Percentiles rank a stretch among this genome's conserved stretches.
These are phyloP conservation scores for Clarkia xantiana DNA, from an alignment of 345 rosid species.

Conservation along the genomic window DNA sequence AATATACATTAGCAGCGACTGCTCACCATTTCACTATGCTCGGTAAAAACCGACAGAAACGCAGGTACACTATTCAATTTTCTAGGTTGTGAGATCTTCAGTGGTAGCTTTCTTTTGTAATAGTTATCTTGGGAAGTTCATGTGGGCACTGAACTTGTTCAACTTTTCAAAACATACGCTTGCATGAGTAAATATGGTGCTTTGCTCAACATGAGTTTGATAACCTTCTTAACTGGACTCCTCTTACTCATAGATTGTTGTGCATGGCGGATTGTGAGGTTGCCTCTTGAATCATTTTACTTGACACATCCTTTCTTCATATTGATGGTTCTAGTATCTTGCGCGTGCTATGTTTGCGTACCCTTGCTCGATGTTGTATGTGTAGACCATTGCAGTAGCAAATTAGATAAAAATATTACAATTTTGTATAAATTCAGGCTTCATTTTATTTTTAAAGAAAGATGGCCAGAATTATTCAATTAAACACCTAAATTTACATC, in stretches of 20 bases:
- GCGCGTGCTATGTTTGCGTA: conserved; percentile 57
- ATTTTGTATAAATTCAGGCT: too few species aligned
- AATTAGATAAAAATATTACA: too few species aligned
- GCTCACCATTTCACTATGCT: conserved; percentile 52
- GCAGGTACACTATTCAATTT: conserved; percentile 31
- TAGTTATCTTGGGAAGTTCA: neutral
- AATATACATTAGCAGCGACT: conserved; percentile 35
- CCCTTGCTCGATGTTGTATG: conserved; percentile 51
- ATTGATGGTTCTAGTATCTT: conserved; percentile 32
- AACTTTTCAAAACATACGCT: neutral
- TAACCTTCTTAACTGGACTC: conserved; percentile 36
- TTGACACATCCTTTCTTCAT: conserved; percentile 55
- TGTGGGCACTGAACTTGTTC: conserved; percentile 1
- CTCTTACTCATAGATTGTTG: conserved; percentile 63
- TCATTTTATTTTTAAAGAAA: too few species aligned
- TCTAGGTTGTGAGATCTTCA: neutral
- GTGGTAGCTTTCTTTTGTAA: neutral
- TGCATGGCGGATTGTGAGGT: conserved; percentile 86
- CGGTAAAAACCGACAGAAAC: conserved; percentile 36
- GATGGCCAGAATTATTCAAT: too few species aligned
- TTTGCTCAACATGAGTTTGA: conserved; percentile 41
- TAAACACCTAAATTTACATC: too few species aligned
- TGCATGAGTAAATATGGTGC: conserved; percentile 65
- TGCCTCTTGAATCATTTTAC: conserved; percentile 59
- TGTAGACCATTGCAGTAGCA: too few species aligned